A percentile compares a stretch with the other conserved stretches of the same genome.
These are phyloP conservation scores for Rosa lucieae DNA, from an alignment of 306 rosid species.

Conservation along the genomic window DNA sequence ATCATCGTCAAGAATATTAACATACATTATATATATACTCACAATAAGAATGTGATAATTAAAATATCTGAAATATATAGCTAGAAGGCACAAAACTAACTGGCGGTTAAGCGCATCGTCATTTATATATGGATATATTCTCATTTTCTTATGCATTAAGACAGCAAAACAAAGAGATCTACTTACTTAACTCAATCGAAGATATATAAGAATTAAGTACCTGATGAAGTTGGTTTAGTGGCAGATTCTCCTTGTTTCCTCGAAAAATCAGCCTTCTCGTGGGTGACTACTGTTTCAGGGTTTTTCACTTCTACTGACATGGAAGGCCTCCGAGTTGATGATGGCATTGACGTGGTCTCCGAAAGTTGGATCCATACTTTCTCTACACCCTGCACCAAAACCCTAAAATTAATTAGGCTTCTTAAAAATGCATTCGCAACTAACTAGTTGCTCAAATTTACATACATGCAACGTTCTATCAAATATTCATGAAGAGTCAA, in stretches of 20 bases:
- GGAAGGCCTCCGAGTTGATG: conserved; percentile 25
- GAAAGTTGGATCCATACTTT: background rate
- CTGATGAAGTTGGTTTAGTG: conserved; percentile 3
- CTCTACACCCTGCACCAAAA: conserved; percentile 39
- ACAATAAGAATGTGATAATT: background rate
- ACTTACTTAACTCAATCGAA: background rate
- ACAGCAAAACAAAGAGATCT: background rate
- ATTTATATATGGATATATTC: background rate
- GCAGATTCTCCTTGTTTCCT: background rate
- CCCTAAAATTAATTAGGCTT: background rate
- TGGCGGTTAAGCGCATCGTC: background rate
- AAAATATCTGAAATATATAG: background rate
- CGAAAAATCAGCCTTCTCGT: background rate
- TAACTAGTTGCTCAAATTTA: background rate
- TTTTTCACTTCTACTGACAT: conserved; percentile 21
- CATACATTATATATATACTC: background rate
- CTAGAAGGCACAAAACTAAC: background rate
- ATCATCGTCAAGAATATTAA: background rate
- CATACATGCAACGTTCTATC: background rate
- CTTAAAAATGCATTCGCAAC: background rate
- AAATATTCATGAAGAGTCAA: background rate
- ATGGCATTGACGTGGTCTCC: conserved; percentile 21
- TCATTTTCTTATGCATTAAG: background rate
- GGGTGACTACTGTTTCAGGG: background rate
- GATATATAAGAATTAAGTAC: background rate